A percentile compares a stretch with the other conserved stretches of the same genome.
Conservation (phyloP, 2,329 filamentous ascomycete genomes). For the Anthostomella pinea region DNA sequence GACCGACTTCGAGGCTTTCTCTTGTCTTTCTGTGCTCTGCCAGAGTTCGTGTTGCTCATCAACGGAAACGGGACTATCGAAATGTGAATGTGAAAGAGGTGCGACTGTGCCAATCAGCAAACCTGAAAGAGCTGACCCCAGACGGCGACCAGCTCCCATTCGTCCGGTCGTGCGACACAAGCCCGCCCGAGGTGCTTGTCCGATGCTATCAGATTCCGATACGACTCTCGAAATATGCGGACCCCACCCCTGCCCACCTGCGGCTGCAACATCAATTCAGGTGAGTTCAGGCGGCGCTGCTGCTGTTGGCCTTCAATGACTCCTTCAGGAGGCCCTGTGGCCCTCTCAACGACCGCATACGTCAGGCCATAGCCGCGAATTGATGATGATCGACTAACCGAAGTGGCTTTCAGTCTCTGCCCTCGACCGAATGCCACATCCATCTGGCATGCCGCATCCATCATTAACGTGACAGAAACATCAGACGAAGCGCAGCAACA, state of each 20-base stretch:
- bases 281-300: constrained; percentile 32
- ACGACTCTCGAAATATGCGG: constrained; percentile 6
- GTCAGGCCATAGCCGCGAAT: not conserved
- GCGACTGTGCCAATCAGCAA: constrained; percentile 14
- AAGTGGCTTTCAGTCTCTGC: too few species aligned
- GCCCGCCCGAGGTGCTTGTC: constrained; percentile 19
- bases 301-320: constrained; percentile 12
- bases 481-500: constrained; percentile 17
- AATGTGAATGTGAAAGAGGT: constrained; percentile 9
- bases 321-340: constrained; percentile 8
- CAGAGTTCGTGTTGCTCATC: constrained; percentile 1
- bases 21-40: not conserved
- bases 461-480: constrained; percentile 4
- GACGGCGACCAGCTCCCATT: constrained; percentile 15
- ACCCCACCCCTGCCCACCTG: constrained; percentile 9
- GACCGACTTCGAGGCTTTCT: too few species aligned
- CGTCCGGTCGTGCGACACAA: constrained; percentile 25
- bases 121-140: constrained; percentile 1
- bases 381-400: constrained; percentile 2
- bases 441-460: not conserved
- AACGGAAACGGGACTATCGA: constrained; percentile 12
- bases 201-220: constrained; percentile 13
- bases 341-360: constrained; percentile 5
- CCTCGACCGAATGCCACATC: too few species aligned
- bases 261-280: constrained; percentile 27